phyloP scores from a whole-genome alignment of 2,329 filamentous ascomycete genomes.

The Fonsecaea multimorphosa region DNA sequence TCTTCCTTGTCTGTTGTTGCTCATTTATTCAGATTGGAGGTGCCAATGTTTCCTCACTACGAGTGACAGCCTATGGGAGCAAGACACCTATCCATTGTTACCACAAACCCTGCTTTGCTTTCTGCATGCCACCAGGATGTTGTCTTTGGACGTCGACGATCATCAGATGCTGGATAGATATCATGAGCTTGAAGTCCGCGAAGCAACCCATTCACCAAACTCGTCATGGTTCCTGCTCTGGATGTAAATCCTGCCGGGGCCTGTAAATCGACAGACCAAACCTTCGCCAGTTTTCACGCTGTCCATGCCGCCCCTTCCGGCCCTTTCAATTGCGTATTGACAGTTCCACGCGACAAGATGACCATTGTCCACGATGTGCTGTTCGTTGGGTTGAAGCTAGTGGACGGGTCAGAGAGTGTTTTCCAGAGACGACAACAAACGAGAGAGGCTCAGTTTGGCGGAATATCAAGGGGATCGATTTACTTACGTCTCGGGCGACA shows the following conservation, averaged over 20 bases:
- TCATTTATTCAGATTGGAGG: not conserved
- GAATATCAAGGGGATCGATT: not conserved
- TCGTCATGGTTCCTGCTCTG: constrained; percentile 35
- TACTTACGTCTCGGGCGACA: constrained; percentile 32
- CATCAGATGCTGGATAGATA: not conserved
- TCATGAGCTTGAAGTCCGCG: constrained; percentile 4
- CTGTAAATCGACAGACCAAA: constrained; percentile 34
- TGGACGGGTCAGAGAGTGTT: not conserved
- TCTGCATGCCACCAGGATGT: not conserved
- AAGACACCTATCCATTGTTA: not conserved
- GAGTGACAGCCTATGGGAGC: not conserved
- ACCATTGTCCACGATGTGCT: constrained; percentile 35
- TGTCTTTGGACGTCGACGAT: not conserved
- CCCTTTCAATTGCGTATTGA: constrained; percentile 32
- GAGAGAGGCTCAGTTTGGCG: not conserved
- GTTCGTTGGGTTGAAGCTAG: constrained; percentile 31
- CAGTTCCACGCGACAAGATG: constrained; percentile 36
- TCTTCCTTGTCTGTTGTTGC: too few relatives aligned
- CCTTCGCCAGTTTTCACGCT: constrained; percentile 34
- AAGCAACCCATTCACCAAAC: constrained; percentile 25
- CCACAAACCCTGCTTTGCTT: not conserved
- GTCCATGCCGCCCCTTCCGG: constrained; percentile 21
- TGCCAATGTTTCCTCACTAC: not conserved
- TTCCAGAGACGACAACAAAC: not conserved
- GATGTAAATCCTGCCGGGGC: constrained; percentile 34